Percentiles rank a stretch among this genome's conserved stretches.
Conservation (phyloP, 306 rosid species). For the Alnus rubra region DNA sequence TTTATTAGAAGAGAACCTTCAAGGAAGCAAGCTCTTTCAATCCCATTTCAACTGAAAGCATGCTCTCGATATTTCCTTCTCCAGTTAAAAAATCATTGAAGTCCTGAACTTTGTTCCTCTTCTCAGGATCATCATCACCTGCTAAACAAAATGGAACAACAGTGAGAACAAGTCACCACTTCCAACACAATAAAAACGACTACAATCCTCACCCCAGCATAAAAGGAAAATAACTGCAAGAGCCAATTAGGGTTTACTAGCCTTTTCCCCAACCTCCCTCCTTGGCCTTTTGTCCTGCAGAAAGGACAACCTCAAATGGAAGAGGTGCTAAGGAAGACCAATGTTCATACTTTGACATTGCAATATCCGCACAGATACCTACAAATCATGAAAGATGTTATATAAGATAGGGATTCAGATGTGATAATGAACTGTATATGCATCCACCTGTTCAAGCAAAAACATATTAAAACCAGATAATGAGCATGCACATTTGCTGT, state of each 20-base stretch:
- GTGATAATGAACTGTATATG: conserved; percentile 3
- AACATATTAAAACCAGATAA: conserved; percentile 27
- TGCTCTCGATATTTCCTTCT: conserved; percentile 95
- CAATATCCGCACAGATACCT: conserved; percentile 95
- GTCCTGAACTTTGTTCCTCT: conserved; percentile 72
- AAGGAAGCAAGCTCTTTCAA: conserved; percentile 86
- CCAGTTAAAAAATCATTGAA: conserved; percentile 75
- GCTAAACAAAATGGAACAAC: conserved; percentile 30
- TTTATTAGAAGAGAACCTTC: conserved; percentile 56
- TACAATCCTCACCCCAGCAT: conserved; percentile 18
- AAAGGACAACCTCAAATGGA: conserved; percentile 94
- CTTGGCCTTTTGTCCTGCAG: conserved; percentile 98
- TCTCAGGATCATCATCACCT: conserved; percentile 72
- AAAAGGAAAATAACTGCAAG: conserved; percentile 27
- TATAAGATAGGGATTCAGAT: conserved; percentile 23
- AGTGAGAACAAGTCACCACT: conserved; percentile 17
- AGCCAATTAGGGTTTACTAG: conserved; percentile 37
- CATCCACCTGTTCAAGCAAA: conserved; percentile 17
- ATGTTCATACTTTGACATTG: conserved; percentile 79
- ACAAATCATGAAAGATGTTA: conserved; percentile 39
- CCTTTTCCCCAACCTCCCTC: conserved; percentile 90
- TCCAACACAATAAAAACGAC: conserved; percentile 14
- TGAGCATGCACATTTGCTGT: background rate
- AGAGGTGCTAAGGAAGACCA: conserved; percentile 99
- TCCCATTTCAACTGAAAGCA: conserved; percentile 99